Evolutionary conservation across 2,329 filamentous ascomycete genomes (phyloP), one percentile per base, ranked within the genome.

Genomic region (Ophidiomyces ophidiicola): DNA sequence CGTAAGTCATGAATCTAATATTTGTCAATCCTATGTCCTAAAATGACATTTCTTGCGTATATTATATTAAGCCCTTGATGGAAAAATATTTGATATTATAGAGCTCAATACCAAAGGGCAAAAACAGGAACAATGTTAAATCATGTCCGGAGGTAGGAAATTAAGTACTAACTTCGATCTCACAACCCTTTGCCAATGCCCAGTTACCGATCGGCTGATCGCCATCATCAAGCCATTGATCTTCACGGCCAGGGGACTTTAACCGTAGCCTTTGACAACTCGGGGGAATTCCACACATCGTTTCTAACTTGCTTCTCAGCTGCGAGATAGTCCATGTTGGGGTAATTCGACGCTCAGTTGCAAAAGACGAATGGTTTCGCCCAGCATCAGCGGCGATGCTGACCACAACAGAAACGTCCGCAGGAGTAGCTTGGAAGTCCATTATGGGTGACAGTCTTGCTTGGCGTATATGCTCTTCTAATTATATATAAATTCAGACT

Each of bases 211-310:
- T 54, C 37, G 73, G 73, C 37, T 64, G 66, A 44, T 92, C 83
- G 60, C 94, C 85, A 53, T 87, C 74, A 26, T 70, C 65, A 37
- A 78, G 61, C 48, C 83, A 69, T 45, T 69, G 68, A 46, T 78
- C 71, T 50, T 76, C 70, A 41, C 66, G 62, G 23, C 72, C 72
- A 18, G 72, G 68, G 11, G 77, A 67, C 57, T 79, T 82, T 55
- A 94, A 68, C 20, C 69, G 77, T 45, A 98, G 71, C 46, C 69
- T 75, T 60, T 96, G 90, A 44, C 72, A 77, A 20, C 72, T 72
- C 7, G 87, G 82, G 11, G 90, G 88, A 25, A 96, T 78, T 45
- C 90, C 90, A 1, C 88, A 96, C 62, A 96, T 79, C 45, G 85
- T 81, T 62, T 96, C 88, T 36, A 98, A 77, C 61, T 90, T 92